Base-by-base conservation (phyloP, 192 early-diverging fungal genomes). In the Coemansia sp. region DNA sequence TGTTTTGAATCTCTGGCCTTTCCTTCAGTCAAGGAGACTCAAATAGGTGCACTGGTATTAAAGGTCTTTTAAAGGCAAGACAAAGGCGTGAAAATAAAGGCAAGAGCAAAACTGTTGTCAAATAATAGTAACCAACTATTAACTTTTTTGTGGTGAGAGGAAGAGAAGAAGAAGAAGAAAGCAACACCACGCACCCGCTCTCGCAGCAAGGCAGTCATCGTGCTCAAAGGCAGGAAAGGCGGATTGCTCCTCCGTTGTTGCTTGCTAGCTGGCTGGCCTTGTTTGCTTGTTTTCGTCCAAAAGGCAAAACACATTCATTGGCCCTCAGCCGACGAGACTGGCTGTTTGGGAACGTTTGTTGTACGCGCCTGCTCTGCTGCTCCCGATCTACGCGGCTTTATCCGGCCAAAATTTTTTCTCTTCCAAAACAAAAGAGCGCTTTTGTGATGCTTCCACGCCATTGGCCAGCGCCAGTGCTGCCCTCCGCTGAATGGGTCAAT, bases 1-100 rank as follows among this genome's bases (percentile, higher is more conserved):
- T 40, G 9, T 58, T 39, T 58, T 58, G 15, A 58, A 58, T 58
- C 56, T 58, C 56, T 58, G 56, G 39, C 56, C 56, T 58, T 58
- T 58, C 32, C 54, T 58, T 32, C 21, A 52, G 45, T 48, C 46
- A 48, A 48, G 49, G 46, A 32, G 46, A 21, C 12, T 19, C 45
- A 52, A 63, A 63, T 49, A 64, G 41, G 36, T 51, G 51, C 16
- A 46, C 10, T 36, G 46, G 46, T 22, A 64, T 18, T 48, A 37
- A 52, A 41, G 51, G 15, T 26, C 49, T 52, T 52, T 18, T 52
- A 40, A 43, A 64, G 40, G 18, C 15, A 64, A 52, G 8, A 41
- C 48, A 48, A 47, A 32, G 26, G 62, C 37, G 13, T n/a, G 43
- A 52, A 58, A 58, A 41, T 32, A 32, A 32, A 32, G 32, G 32